Evolutionary conservation across 345 rosid species (phyloP), one percentile per base, ranked within the genome.

Genomic region (Gossypium longicalyx): DNA sequence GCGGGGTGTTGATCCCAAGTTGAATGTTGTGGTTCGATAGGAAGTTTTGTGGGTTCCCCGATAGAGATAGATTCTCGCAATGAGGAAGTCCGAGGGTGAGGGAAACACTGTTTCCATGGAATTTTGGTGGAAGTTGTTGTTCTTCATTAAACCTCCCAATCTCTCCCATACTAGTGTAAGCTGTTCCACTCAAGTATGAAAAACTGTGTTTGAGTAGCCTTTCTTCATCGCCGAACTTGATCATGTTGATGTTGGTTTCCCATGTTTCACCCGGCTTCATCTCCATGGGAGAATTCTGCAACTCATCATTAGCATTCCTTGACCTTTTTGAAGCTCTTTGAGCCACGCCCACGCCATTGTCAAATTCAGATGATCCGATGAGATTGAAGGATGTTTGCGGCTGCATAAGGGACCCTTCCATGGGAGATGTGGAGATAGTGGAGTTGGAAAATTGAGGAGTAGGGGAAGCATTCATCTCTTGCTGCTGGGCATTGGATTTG

Each of bases 61-160:
- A 81, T 1, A 84, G 68, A 3, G 84, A 73, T 1, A 79, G 78
- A 84, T 80, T 84, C 38, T 85, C 87, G 16, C 86, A 73, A 38
- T 84, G 81, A 11, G 92, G 92, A 48, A 88, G 85, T 10, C 94
- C 92, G 29, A 89, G 92, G 47, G 89, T 86, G 27, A 91, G 91
- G 1, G 94, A 89, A 56, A 88, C 87, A 58, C 86, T 59, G 22
- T 84, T 87, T 52, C 89, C 87, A 49, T 64, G 75, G 71, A 59
- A 59, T 2, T 80, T 44, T 12, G 83, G 83, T 47, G 82, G 62
- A 72, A 56, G 68, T 11, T 48, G 7, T 74, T 70, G 87, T 72
- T 83, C 89, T 34, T 80, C 71, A 53, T 77, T 78, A 74, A 87
- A 82, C 86, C 83, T 78, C 43, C 83, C 85, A 20, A 81, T 80